phyloP scores from a whole-genome alignment of 306 rosid genomes.

The Sindora glabra region DNA sequence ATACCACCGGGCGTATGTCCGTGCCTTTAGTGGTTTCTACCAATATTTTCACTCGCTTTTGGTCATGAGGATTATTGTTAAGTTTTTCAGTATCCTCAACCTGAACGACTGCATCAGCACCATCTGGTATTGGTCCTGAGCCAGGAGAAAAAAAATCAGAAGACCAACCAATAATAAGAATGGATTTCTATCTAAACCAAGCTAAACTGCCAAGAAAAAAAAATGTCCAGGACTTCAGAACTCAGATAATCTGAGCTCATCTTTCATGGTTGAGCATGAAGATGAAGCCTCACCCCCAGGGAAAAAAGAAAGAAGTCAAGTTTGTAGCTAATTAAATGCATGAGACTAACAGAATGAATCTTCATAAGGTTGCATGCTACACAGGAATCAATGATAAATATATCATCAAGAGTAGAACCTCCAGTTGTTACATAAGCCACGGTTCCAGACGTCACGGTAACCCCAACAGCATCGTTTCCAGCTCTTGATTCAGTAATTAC shows the following conservation, averaged over 20 bases:
- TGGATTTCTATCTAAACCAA: not conserved
- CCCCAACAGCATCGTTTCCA: constrained; percentile 61
- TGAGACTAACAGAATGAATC: not conserved
- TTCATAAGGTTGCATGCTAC: not conserved
- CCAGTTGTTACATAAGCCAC: constrained; percentile 89
- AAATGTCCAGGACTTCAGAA: no score
- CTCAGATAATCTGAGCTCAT: no score
- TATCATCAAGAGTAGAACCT: constrained; percentile 31
- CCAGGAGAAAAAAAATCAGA: not conserved
- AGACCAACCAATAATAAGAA: not conserved
- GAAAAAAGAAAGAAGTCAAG: not conserved
- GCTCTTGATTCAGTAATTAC: constrained; percentile 78
- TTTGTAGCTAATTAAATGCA: not conserved
- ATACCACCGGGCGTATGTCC: constrained; percentile 87
- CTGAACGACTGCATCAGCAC: constrained; percentile 96
- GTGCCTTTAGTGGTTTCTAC: constrained; percentile 48
- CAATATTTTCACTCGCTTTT: constrained; percentile 49
- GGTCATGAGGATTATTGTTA: constrained; percentile 17
- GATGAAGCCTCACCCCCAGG: no score
- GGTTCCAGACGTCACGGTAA: constrained; percentile 53
- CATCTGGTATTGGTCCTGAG: constrained; percentile 90
- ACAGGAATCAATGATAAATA: not conserved
- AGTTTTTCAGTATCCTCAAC: constrained; percentile 76
- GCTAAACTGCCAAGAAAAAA: no score
- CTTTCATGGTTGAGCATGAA: no score